Percentiles rank a stretch among this genome's conserved stretches.
Conservation (phyloP, 1,284 basidiomycete genomes). For the Xanthoconium separans region DNA sequence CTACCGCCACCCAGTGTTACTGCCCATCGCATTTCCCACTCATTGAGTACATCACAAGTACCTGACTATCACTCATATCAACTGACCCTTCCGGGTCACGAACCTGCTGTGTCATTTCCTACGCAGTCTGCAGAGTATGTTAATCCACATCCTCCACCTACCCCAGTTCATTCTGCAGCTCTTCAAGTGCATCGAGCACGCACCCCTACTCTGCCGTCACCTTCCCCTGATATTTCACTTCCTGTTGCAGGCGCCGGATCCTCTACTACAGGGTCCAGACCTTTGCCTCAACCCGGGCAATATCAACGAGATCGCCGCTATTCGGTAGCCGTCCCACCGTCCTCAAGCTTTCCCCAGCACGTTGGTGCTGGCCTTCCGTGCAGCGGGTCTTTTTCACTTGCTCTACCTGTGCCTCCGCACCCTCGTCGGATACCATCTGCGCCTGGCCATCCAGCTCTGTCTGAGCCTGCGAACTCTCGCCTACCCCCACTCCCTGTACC, state of each 20-base stretch:
- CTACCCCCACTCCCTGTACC: slow-evolving; percentile 32
- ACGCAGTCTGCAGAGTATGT: slow-evolving; percentile 27
- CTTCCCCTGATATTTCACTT: slow-evolving; percentile 30
- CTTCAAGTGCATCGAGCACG: slow-evolving; percentile 32
- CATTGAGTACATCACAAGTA: slow-evolving; percentile 21
- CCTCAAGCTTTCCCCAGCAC: slow-evolving; percentile 32
- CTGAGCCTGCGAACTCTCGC: slow-evolving; percentile 17
- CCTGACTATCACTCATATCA: slow-evolving; percentile 29
- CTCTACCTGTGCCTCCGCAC: slow-evolving; percentile 21
- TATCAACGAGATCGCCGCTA: slow-evolving; percentile 34
- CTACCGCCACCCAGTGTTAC: slow-evolving; percentile 19
- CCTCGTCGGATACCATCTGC: slow-evolving; percentile 31
- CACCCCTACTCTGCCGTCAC: slow-evolving; percentile 33
- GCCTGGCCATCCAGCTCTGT: slow-evolving; percentile 25
- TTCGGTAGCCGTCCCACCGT: slow-evolving; percentile 37
- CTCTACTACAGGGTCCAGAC: slow-evolving; percentile 46
- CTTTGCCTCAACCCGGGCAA: slow-evolving; percentile 48
- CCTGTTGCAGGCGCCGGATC: slow-evolving; percentile 35
- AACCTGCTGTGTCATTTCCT: slow-evolving; percentile 25
- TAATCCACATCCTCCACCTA: slow-evolving; percentile 21
- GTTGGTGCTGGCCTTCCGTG: slow-evolving; percentile 18
- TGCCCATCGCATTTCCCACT: slow-evolving; percentile 27
- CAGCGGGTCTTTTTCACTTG: slow-evolving; percentile 19
- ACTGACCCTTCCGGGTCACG: slow-evolving; percentile 18
- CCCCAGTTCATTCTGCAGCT: slow-evolving; percentile 25